These are phyloP conservation scores for Gigaspora rosea DNA, from an alignment of 192 early-diverging fungal genomes.

Conservation along the genomic window DNA sequence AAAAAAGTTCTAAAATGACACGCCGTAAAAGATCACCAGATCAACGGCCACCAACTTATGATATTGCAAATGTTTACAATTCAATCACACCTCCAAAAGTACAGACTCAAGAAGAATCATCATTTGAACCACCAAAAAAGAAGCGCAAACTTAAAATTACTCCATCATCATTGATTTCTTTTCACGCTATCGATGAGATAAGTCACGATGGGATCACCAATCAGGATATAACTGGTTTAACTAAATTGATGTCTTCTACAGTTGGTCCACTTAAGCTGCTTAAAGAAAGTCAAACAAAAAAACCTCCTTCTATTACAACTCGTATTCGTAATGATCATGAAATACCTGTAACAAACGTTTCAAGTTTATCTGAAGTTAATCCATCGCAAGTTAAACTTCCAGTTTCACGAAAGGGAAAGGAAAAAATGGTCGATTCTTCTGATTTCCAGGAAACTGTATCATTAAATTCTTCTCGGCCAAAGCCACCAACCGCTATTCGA, in stretches of 20 bases:
- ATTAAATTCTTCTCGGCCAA: no score
- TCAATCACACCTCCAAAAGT: background rate
- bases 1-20: no score
- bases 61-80: background rate
- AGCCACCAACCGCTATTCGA: no score
- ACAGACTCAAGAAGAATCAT: background rate
- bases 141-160: background rate
- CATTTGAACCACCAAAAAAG: background rate
- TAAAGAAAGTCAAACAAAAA: no score
- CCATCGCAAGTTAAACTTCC: no score
- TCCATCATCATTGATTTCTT: background rate
- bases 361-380: no score
- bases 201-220: background rate
- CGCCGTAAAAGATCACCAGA: background rate
- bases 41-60: constrained; percentile 4
- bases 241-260: no score
- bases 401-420: constrained; percentile 3
- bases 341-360: no score
- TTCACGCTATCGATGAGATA: background rate
- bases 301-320: no score
- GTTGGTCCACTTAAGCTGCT: no score
- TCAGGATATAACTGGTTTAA: no score
- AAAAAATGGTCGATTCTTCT: background rate
- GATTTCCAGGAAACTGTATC: background rate
- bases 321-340: no score